These are phyloP conservation scores for Blastocystis sp. DNA, from an alignment of 352 stramenopile species.

Conservation along the genomic window DNA sequence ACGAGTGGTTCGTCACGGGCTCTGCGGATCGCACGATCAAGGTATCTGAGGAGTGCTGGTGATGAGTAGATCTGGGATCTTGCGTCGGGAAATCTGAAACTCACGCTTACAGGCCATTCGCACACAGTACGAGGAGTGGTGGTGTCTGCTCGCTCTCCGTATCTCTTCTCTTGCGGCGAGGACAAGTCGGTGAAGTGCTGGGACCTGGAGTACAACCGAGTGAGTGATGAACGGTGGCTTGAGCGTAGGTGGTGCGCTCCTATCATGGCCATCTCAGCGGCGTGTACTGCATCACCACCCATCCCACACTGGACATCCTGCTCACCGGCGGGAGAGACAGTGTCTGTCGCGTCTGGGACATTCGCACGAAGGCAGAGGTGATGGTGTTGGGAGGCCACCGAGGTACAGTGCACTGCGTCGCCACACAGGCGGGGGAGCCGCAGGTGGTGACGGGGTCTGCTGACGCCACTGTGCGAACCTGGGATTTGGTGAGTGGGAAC, in stretches of 20 bases:
- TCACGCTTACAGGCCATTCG: slow-evolving; percentile 97
- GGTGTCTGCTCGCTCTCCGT: slow-evolving; percentile 87
- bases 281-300: slow-evolving; percentile 90
- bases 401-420: slow-evolving; percentile 85
- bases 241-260: slow-evolving; percentile 81
- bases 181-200: slow-evolving; percentile 97
- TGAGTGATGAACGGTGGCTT: background rate
- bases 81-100: slow-evolving; percentile 87
- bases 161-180: slow-evolving; percentile 93
- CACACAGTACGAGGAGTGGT: slow-evolving; percentile 89
- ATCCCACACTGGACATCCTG: slow-evolving; percentile 94
- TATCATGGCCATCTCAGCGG: slow-evolving; percentile 99
- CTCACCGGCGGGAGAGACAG: slow-evolving; percentile 87
- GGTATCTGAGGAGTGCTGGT: slow-evolving; percentile 26
- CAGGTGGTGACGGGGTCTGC: slow-evolving; percentile 83
- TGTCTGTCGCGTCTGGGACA: slow-evolving; percentile 90
- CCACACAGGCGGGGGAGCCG: slow-evolving; percentile 90
- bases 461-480: slow-evolving; percentile 91
- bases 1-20: slow-evolving; percentile 95
- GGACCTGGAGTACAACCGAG: slow-evolving; percentile 98
- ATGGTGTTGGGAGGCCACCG: slow-evolving; percentile 93
- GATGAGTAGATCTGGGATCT: slow-evolving; percentile 81
- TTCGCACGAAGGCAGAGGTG: slow-evolving; percentile 87
- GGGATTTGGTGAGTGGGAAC: slow-evolving; percentile 94
- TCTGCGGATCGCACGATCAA: slow-evolving; percentile 94